These are phyloP conservation scores for Lentinula boryana DNA, from an alignment of 768 basidiomycete genomes.

Conservation along the genomic window DNA sequence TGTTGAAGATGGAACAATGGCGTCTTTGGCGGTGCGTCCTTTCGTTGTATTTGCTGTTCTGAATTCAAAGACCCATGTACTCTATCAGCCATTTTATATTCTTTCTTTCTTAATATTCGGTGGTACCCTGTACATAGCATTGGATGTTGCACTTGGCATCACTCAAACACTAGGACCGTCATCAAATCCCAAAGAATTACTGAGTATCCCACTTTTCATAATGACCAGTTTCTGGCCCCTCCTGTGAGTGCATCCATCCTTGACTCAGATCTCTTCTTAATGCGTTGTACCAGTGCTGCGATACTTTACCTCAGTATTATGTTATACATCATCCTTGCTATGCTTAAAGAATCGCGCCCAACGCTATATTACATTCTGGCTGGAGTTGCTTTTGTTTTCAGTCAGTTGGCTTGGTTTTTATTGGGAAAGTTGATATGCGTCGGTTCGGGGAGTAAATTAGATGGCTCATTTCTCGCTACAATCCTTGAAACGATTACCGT, in stretches of 20 bases:
- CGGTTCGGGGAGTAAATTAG: slow-evolving; percentile 63
- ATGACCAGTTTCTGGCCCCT: slow-evolving; percentile 77
- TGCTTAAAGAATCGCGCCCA: slow-evolving; percentile 76
- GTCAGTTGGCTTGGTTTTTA: slow-evolving; percentile 81
- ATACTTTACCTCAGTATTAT: slow-evolving; percentile 70
- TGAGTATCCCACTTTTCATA: slow-evolving; percentile 73
- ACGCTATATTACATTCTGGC: slow-evolving; percentile 73
- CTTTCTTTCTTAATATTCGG: slow-evolving; percentile 51
- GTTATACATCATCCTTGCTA: slow-evolving; percentile 69
- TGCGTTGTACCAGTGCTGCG: slow-evolving; percentile 41
- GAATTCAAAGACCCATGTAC: background rate
- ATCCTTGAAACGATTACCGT: slow-evolving; percentile 75
- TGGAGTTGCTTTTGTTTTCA: slow-evolving; percentile 67
- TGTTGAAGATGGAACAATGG: slow-evolving; percentile 83
- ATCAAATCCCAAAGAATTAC: slow-evolving; percentile 46
- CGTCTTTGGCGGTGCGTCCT: slow-evolving; percentile 55
- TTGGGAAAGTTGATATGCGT: slow-evolving; percentile 67
- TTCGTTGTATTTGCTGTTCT: background rate
- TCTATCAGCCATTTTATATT: background rate
- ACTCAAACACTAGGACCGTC: slow-evolving; percentile 57
- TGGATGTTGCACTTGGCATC: slow-evolving; percentile 70
- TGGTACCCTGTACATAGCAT: slow-evolving; percentile 74
- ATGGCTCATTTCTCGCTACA: slow-evolving; percentile 85
- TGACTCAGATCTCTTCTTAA: background rate
- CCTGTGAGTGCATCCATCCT: slow-evolving; percentile 39